phyloP scores from a whole-genome alignment of 2,329 filamentous ascomycete genomes.

The Arthroderma uncinatum region DNA sequence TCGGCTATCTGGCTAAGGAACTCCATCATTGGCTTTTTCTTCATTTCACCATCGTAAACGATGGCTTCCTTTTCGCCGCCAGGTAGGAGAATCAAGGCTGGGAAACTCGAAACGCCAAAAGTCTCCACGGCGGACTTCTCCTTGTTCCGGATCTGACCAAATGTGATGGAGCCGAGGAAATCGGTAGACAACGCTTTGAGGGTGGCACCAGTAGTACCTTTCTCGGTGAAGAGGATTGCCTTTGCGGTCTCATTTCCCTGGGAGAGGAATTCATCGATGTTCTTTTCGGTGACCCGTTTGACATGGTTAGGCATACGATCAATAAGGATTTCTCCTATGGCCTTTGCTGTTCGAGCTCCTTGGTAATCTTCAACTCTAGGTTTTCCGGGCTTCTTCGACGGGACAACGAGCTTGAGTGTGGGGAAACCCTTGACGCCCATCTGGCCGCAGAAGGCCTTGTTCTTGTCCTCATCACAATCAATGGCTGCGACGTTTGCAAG shows the following conservation, averaged over 20 bases:
- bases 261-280: slow-evolving; percentile 61
- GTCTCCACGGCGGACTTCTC: slow-evolving; percentile 59
- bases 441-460: slow-evolving; percentile 73
- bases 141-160: slow-evolving; percentile 77
- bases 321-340: slow-evolving; percentile 73
- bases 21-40: slow-evolving; percentile 67
- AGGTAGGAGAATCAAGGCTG: slow-evolving; percentile 68
- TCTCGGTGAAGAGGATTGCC: slow-evolving; percentile 86
- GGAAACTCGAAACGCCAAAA: slow-evolving; percentile 68
- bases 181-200: slow-evolving; percentile 81
- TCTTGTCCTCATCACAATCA: slow-evolving; percentile 86
- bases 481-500: slow-evolving; percentile 89
- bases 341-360: slow-evolving; percentile 70
- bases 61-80: slow-evolving; percentile 57
- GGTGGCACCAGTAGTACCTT: slow-evolving; percentile 74
- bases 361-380: slow-evolving; percentile 86
- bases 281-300: slow-evolving; percentile 66
- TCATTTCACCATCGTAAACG: slow-evolving; percentile 70
- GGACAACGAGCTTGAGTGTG: slow-evolving; percentile 84
- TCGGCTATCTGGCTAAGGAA: slow-evolving; percentile 70
- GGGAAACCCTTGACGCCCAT: slow-evolving; percentile 93
- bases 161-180: slow-evolving; percentile 65
- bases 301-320: slow-evolving; percentile 90
- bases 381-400: slow-evolving; percentile 66
- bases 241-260: slow-evolving; percentile 61